Base-by-base conservation (phyloP, 2,329 filamentous ascomycete species). In the Sarocladiaceae sp. region DNA sequence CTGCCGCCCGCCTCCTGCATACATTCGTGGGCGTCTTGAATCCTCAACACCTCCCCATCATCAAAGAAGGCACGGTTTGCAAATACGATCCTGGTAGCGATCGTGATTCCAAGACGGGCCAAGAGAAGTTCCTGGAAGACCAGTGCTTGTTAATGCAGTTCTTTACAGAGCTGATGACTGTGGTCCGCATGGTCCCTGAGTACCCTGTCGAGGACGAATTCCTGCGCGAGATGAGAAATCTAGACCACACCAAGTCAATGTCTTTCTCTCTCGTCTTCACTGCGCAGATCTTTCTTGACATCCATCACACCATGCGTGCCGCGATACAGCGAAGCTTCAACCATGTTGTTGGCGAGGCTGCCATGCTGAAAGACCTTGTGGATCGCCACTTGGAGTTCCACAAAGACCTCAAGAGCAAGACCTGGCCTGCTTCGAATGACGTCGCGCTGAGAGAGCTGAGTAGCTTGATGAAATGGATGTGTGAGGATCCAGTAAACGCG, bases 241-340 rank as follows among this genome's bases (percentile, higher is more conserved):
- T 66, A 15, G 50, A 55, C 21, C 46, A 53, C 4, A 66, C 60
- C 0, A 35, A 47, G 2, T 34, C 58, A 4, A 44, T 67, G 2
- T 53, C 67, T 0, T 58, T 69, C 31, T 62, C 57, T 47, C 53
- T 64, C 7, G 53, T 62, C 2, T 72, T 70, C 45, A 65, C 64
- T 7, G 54, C 59, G 4, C 66, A 71, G 37, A 45, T 67, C 10
- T 65, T 64, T 45, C 60, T 72, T 3, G 68, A 72, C 33, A 63
- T 68, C 26, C 59, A 66, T 12, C 58, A 66, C 45, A 43, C 48
- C 3, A 49, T 68, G 2, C 48, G 61, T 12, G 46, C 47, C 21
- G 10, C 39, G 1, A 45, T 47, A 12, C 26, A 44, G 6, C 21
- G 34, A 9, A 34, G 47, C 1, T 54, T 53, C 27, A 31, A 47